Evolutionary conservation across 306 rosid genomes (phyloP).

Genomic region (Lagenaria siceraria): DNA sequence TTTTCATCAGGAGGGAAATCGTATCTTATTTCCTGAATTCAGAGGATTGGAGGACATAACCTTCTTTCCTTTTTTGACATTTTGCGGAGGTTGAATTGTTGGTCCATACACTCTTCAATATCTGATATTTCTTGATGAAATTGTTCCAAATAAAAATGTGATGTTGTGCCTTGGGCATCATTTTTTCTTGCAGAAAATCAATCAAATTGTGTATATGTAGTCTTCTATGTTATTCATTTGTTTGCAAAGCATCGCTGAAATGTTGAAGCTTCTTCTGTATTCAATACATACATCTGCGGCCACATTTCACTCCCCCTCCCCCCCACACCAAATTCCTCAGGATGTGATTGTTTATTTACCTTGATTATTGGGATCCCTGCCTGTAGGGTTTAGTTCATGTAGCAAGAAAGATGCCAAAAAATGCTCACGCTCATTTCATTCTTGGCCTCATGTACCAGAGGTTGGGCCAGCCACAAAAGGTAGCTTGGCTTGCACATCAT

Average conservation of each 20-base stretch:
- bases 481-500: conserved; percentile 1
- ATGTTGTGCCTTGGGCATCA: not conserved
- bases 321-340: not conserved
- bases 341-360: not conserved
- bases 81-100: not conserved
- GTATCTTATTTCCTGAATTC: not conserved
- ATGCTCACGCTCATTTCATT: conserved; percentile 96
- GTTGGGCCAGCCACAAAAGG: conserved; percentile 87
- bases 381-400: conserved; percentile 92
- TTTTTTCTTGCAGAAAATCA: not conserved
- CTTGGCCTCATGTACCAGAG: conserved; percentile 96
- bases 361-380: conserved; percentile 16
- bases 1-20: not conserved
- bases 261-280: not conserved
- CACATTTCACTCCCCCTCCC: not conserved
- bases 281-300: not conserved
- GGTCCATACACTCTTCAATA: not conserved
- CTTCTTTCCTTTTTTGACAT: not conserved
- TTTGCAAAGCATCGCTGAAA: not conserved
- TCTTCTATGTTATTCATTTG: not conserved
- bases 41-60: not conserved
- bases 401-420: conserved; percentile 88
- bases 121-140: not conserved
- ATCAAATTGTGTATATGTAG: not conserved
- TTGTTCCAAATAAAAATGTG: not conserved